A percentile compares a stretch with the other conserved stretches of the same genome.
Evolutionary conservation across 1,284 basidiomycete species (phyloP).

Genomic region (Hypsizygus ulmarius): DNA sequence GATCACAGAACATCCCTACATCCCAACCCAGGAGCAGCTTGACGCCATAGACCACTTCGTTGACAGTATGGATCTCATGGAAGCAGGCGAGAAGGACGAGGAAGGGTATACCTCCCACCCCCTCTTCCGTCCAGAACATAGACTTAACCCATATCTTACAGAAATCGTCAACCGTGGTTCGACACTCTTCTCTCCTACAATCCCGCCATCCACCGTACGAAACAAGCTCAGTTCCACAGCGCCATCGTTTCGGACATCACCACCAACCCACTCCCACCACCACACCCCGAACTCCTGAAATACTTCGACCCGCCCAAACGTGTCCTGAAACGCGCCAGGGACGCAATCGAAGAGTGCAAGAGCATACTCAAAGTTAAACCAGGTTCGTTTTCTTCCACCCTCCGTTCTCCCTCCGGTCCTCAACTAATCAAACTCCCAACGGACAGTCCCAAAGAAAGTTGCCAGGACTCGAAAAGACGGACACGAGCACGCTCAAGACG

Average conservation of each 20-base stretch:
- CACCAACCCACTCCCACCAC: constrained; percentile 76
- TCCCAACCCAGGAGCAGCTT: constrained; percentile 81
- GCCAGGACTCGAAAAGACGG: constrained; percentile 52
- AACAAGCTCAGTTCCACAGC: constrained; percentile 89
- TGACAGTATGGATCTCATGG: constrained; percentile 83
- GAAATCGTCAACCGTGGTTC: constrained; percentile 72
- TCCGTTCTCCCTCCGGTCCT: neutral
- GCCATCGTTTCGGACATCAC: constrained; percentile 74
- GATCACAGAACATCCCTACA: constrained; percentile 73
- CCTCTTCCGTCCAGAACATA: neutral
- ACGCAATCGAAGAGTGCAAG: constrained; percentile 61
- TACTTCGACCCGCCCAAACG: constrained; percentile 79
- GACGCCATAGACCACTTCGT: constrained; percentile 86
- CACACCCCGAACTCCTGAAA: constrained; percentile 80
- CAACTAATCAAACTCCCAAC: constrained; percentile 1
- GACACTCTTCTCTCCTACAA: constrained; percentile 78
- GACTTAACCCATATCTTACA: constrained; percentile 25
- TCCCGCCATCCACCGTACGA: constrained; percentile 86
- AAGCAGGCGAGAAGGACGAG: constrained; percentile 67
- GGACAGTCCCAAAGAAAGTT: constrained; percentile 57
- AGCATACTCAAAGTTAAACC: constrained; percentile 71
- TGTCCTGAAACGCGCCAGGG: constrained; percentile 58
- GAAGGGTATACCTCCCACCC: constrained; percentile 49
- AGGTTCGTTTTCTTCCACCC: constrained; percentile 39
- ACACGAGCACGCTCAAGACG: constrained; percentile 59